phyloP scores from a whole-genome alignment of 2,329 filamentous ascomycete genomes.

The Penicillium sp. region DNA sequence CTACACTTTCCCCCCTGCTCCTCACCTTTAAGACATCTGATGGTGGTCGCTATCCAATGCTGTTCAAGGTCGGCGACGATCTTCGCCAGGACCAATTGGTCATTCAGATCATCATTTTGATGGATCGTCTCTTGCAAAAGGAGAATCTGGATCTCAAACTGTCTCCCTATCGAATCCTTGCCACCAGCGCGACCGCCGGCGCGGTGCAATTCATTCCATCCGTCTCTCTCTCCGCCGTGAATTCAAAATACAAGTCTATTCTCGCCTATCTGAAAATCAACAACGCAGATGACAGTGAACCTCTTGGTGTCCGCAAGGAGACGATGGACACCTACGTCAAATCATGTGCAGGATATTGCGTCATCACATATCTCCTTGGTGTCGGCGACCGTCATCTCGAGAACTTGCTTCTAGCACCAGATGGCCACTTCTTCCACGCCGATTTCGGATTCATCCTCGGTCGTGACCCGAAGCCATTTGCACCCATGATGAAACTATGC shows the following conservation, averaged over 20 bases:
- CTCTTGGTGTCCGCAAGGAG: slow-evolving; percentile 85
- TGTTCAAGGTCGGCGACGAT: slow-evolving; percentile 98
- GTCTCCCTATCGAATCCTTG: slow-evolving; percentile 93
- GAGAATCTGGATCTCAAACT: slow-evolving; percentile 95
- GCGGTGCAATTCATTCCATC: slow-evolving; percentile 93
- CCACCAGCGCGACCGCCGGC: slow-evolving; percentile 84
- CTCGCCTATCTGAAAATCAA: slow-evolving; percentile 84
- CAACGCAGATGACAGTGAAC: slow-evolving; percentile 80
- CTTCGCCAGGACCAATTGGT: slow-evolving; percentile 95
- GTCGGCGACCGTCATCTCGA: slow-evolving; percentile 95
- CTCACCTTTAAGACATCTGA: slow-evolving; percentile 82
- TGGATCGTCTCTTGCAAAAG: slow-evolving; percentile 93
- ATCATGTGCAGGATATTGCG: slow-evolving; percentile 95
- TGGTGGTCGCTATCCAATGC: slow-evolving; percentile 80
- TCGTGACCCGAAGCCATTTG: slow-evolving; percentile 95
- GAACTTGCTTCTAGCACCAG: slow-evolving; percentile 86
- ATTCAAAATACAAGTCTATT: slow-evolving; percentile 75
- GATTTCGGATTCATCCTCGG: slow-evolving; percentile 98
- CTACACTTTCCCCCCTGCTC: slow-evolving; percentile 86
- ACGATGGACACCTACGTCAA: slow-evolving; percentile 94
- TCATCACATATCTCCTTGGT: slow-evolving; percentile 96
- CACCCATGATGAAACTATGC: slow-evolving; percentile 93
- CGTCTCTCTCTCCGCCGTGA: slow-evolving; percentile 78
- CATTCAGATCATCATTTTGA: slow-evolving; percentile 94
- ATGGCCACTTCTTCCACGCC: slow-evolving; percentile 95